These are phyloP conservation scores for Apiosordaria backusii DNA, from an alignment of 495 filamentous ascomycete genomes.

Conservation along the genomic window DNA sequence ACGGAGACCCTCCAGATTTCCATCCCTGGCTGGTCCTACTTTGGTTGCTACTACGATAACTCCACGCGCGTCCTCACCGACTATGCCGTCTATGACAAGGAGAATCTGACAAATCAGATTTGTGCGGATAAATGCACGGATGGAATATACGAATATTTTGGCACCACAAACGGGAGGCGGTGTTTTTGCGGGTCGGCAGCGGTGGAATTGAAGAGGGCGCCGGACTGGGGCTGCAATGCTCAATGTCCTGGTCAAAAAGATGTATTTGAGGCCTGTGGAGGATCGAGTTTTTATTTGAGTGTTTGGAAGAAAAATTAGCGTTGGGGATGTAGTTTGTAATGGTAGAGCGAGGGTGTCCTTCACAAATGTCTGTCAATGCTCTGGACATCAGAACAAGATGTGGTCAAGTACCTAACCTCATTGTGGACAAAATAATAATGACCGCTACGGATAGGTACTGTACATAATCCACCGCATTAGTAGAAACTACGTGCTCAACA, in stretches of 20 bases:
- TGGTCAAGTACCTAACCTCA: no score
- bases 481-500: no score
- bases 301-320: background rate
- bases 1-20: slow-evolving; percentile 1
- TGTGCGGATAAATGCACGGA: slow-evolving; percentile 3
- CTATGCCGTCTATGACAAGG: background rate
- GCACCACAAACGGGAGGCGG: background rate
- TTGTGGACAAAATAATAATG: no score
- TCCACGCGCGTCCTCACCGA: background rate
- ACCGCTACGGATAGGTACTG: no score
- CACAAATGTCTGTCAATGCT: no score
- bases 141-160: background rate
- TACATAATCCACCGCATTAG: no score
- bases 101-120: slow-evolving; percentile 5
- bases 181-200: background rate
- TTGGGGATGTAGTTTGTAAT: background rate
- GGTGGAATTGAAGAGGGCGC: background rate
- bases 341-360: background rate
- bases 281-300: background rate
- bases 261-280: slow-evolving; percentile 7
- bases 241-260: slow-evolving; percentile 3
- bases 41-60: slow-evolving; percentile 5
- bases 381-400: no score
- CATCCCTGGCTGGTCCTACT: slow-evolving; percentile 1
- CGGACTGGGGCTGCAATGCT: slow-evolving; percentile 3